These are phyloP conservation scores for Raphanus hybrid DNA, from an alignment of 441 rosid species.

Conservation along the genomic window DNA sequence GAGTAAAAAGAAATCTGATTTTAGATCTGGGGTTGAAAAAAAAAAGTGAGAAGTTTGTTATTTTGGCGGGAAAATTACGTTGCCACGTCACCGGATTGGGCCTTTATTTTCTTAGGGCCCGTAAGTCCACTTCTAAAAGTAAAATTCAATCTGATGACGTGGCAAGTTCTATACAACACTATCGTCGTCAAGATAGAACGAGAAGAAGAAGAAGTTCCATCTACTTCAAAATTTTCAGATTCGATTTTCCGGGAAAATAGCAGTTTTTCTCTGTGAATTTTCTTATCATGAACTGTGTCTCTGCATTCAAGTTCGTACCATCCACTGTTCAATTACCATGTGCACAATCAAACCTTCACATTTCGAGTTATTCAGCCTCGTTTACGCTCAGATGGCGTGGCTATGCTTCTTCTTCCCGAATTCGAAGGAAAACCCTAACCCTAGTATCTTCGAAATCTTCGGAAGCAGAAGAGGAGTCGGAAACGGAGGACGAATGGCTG, in stretches of 20 bases:
- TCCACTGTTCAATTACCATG: conserved; percentile 21
- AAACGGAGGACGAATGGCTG: conserved; percentile 84
- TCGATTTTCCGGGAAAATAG: conserved; percentile 27
- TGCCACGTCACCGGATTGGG: conserved; percentile 21
- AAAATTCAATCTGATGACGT: conserved; percentile 29
- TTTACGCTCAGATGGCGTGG: conserved; percentile 23
- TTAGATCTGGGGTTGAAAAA: conserved; percentile 30
- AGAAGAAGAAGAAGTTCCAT: not conserved
- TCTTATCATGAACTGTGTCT: conserved; percentile 47
- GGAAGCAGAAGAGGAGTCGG: conserved; percentile 66
- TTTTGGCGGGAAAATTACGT: conserved; percentile 35
- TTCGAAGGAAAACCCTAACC: conserved; percentile 38
- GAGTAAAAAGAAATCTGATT: conserved; percentile 6
- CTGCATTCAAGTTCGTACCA: conserved; percentile 38
- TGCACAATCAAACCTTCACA: conserved; percentile 12
- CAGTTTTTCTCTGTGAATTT: conserved; percentile 30
- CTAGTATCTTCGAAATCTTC: conserved; percentile 56
- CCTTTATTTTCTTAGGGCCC: not conserved
- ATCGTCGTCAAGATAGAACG: conserved; percentile 34
- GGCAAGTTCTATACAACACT: conserved; percentile 12
- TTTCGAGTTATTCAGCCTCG: conserved; percentile 32
- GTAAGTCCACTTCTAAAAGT: conserved; percentile 4
- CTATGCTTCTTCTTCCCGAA: conserved; percentile 24
- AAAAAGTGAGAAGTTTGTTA: conserved; percentile 4
- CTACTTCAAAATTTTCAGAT: conserved; percentile 23